Conservation (phyloP, 768 basidiomycete species). For the Pulveroboletus sp. region DNA sequence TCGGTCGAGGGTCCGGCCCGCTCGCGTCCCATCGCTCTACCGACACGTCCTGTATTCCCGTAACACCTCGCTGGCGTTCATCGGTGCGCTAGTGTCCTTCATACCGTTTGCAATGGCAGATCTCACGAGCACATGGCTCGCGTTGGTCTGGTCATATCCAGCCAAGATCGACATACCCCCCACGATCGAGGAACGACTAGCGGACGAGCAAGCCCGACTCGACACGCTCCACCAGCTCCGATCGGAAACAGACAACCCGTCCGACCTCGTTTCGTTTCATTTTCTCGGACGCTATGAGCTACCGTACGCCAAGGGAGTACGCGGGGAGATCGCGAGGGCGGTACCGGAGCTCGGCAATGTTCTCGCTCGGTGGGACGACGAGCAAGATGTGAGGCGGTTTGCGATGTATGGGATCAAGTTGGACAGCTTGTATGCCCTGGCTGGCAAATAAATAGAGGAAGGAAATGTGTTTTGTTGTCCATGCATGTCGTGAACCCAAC, state of each 20-base stretch:
- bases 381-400: conserved; percentile 22
- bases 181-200: conserved; percentile 31
- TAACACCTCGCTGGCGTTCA: conserved; percentile 45
- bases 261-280: conserved; percentile 25
- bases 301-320: conserved; percentile 17
- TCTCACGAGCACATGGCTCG: conserved; percentile 46
- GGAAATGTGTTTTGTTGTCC: neutral
- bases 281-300: conserved; percentile 19
- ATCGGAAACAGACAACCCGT: conserved; percentile 22
- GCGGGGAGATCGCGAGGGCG: conserved; percentile 12
- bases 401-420: conserved; percentile 27
- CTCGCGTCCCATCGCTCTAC: conserved; percentile 42
- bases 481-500: no score
- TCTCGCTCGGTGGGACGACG: conserved; percentile 26
- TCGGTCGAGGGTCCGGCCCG: conserved; percentile 22
- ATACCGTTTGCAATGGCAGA: conserved; percentile 48
- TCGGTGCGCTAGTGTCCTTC: conserved; percentile 39
- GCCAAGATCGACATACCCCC: conserved; percentile 31
- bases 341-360: conserved; percentile 13
- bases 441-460: neutral
- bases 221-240: conserved; percentile 17
- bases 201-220: conserved; percentile 37
- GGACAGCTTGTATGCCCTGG: conserved; percentile 21
- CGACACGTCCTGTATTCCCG: conserved; percentile 42
- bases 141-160: conserved; percentile 34